Base-by-base conservation (phyloP, 2,329 filamentous ascomycete genomes). In the Fonsecaea pugnacius region DNA sequence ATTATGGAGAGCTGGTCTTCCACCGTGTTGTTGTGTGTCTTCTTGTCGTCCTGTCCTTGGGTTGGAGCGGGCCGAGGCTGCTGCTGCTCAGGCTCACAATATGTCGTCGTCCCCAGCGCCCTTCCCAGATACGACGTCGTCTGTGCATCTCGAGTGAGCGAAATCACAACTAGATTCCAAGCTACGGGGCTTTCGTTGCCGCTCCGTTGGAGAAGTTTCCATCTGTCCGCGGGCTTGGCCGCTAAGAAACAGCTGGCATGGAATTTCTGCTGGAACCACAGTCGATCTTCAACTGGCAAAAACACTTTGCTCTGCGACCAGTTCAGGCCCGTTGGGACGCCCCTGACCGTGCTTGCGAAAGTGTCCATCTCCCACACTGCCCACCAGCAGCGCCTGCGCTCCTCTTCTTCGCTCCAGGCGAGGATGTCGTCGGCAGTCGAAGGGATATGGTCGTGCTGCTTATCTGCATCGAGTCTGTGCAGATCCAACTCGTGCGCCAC, bases 301-400 rank as follows among this genome's bases (percentile, higher is more conserved):
- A 30, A 30, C 27, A 30, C 27, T 30, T 30, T 30, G 58, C 75
- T 78, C 56, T 76, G 72, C 2, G 69, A 65, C 72, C 73, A 76
- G 64, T 77, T 71, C 5, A 79, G 72, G 0, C 74, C 76, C 1
- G 74, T 73, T 2, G 78, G 78, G 14, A 71, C 70, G 3, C 76
- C 72, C 9, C 76, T 72, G 40, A 79, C 76, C 14, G 75, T 75
- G 56, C 72, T 76, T 1, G 77, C 76, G 62, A 78, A 79, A 8
- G 77, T 73, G 61, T 79, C 78, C 73, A 79, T 78, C 60, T 79
- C 77, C 77, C 76, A 79, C 21, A 79, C 73, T 0, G 76, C 74
- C 77, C 77, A 79, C 75, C 76, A 79, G 0, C 73, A 73, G 4
- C 77, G 72, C 0, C 77, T 72, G 51, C 75, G 72, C 65, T 78